These are phyloP conservation scores for Verruconis gallopava DNA, from an alignment of 2,329 filamentous ascomycete species.

Conservation along the genomic window DNA sequence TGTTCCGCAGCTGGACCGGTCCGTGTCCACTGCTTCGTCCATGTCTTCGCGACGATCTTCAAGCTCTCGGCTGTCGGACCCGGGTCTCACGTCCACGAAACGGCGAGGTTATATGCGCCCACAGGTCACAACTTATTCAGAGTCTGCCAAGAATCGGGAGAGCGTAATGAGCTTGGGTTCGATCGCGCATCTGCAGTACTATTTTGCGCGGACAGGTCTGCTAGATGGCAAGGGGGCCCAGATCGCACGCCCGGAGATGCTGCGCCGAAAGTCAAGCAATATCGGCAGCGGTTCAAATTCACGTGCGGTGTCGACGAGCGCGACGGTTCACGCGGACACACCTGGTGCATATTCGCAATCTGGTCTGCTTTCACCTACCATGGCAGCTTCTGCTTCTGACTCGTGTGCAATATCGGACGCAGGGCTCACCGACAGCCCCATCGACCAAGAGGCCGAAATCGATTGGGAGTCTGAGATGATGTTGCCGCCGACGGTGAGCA, in stretches of 20 bases:
- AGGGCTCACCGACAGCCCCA: slow-evolving; percentile 39
- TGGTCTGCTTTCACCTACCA: slow-evolving; percentile 1
- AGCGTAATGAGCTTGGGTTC: slow-evolving; percentile 94
- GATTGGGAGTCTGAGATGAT: slow-evolving; percentile 57
- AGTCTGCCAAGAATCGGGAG: slow-evolving; percentile 78
- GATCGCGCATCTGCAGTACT: slow-evolving; percentile 95
- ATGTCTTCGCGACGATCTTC: slow-evolving; percentile 25
- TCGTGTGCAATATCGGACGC: slow-evolving; percentile 14
- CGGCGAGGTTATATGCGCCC: slow-evolving; percentile 79
- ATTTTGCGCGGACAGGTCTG: slow-evolving; percentile 88
- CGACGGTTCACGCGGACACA: no score
- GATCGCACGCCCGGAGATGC: slow-evolving; percentile 46
- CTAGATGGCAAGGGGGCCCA: slow-evolving; percentile 88
- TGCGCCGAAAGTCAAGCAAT: slow-evolving; percentile 5
- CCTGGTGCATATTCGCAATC: background rate
- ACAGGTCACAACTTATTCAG: slow-evolving; percentile 77
- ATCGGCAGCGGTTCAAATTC: background rate
- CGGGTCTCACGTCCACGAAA: slow-evolving; percentile 18
- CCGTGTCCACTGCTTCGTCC: slow-evolving; percentile 47
- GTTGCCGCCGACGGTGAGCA: slow-evolving; percentile 94
- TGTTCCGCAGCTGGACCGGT: slow-evolving; percentile 47
- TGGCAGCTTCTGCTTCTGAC: background rate
- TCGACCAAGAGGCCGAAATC: slow-evolving; percentile 36
- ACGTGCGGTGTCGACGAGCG: slow-evolving; percentile 1
- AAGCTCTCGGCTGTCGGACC: slow-evolving; percentile 37